phyloP scores from a whole-genome alignment of 257 asterid genomes.

The Anisodus tanguticus region DNA sequence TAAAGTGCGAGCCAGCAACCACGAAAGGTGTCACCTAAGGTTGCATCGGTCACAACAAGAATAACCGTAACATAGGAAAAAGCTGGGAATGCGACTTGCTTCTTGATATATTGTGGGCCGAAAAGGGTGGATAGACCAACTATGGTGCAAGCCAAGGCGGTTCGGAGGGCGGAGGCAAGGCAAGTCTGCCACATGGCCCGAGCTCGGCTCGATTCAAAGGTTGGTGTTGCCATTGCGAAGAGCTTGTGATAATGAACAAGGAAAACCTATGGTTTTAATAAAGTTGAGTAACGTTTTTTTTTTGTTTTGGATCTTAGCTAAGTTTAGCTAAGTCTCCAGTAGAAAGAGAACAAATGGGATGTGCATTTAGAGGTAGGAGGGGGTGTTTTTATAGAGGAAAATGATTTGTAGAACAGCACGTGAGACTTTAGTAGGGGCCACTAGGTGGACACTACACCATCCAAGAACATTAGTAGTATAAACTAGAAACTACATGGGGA shows the following conservation, averaged over 20 bases:
- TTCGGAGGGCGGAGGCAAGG: conserved; percentile 71
- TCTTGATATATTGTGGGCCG: conserved; percentile 55
- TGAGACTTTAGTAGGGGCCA: conserved; percentile 30
- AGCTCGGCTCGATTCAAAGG: conserved; percentile 36
- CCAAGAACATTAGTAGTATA: conserved; percentile 18
- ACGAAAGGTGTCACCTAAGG: conserved; percentile 68
- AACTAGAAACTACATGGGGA: background rate
- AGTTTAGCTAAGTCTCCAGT: conserved; percentile 11
- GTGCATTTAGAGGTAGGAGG: conserved; percentile 24
- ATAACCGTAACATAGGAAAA: conserved; percentile 78
- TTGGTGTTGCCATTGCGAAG: conserved; percentile 38
- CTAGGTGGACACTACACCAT: conserved; percentile 36
- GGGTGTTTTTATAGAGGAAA: conserved; percentile 45
- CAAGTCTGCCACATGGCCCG: conserved; percentile 60
- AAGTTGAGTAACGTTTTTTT: background rate
- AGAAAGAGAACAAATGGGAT: background rate
- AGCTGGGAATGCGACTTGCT: conserved; percentile 63
- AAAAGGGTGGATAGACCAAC: conserved; percentile 70
- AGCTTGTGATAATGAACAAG: background rate
- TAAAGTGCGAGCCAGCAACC: conserved; percentile 72
- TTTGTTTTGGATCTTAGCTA: background rate
- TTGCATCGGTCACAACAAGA: conserved; percentile 64
- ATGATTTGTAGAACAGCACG: background rate
- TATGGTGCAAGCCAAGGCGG: conserved; percentile 79
- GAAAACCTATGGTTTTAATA: background rate